Evolutionary conservation across 169 alveolate species (phyloP), one percentile per base, ranked within the genome.

Genomic region (Plasmodium cynomolgi): DNA sequence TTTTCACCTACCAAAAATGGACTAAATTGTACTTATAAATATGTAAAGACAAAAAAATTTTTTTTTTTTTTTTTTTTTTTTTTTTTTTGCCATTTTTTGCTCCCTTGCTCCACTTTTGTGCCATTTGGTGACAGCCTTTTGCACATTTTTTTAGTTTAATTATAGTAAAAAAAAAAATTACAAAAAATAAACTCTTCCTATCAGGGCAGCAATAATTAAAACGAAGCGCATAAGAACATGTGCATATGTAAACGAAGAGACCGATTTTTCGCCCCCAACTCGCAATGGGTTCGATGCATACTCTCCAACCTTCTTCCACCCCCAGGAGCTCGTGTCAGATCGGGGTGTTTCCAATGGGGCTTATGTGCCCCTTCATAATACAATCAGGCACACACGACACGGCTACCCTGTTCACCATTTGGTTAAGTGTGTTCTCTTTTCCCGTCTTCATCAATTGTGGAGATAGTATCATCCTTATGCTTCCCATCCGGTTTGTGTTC

Each of bases 121-220:
- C 68, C 23, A 54, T 62, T 26, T 20, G 26, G 37, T 33, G n/a
- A 58, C 33, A 31, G 20, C 71, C 8, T 9, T 68, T 68, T 9
- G n/a, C 37, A 68, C 77, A 20, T 68, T 68, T 68, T 68, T 68
- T 68, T 68, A 68, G 77, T 68, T 68, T 68, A 68, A 79, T 79
- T 79, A 47, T 79, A 79, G 72, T 39, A 33, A 79, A 20, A 23
- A 44, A 44, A 47, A 37, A 44, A 77, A 17, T 77, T 8, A 77
- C 15, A 77, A 37, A 47, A 47, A 79, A 20, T 79, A 79, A 39
- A 39, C 33, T 23, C 84, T 11, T 79, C 50, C 29, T 54, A 79
- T n/a, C 77, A 26, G 9, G n/a, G 37, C 37, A 26, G 37, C 50
- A 37, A 29, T 29, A 79, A 79, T 79, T 79, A 47, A 79, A 79